These are phyloP conservation scores for Obba rivulosa DNA, from an alignment of 768 basidiomycete species.

Conservation along the genomic window DNA sequence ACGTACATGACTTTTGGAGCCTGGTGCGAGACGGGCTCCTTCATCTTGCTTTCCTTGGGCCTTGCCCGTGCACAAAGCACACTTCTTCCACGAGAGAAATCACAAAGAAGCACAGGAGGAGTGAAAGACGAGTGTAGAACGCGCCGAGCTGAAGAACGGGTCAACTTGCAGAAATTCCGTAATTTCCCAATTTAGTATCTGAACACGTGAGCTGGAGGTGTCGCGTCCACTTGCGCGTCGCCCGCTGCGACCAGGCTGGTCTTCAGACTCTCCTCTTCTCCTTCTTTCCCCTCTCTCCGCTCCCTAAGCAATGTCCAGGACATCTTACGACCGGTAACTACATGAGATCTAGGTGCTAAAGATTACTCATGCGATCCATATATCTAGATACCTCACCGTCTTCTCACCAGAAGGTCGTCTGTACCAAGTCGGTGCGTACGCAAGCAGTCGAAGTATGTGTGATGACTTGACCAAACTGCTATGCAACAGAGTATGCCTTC, in stretches of 20 bases:
- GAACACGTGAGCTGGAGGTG: conserved; percentile 3
- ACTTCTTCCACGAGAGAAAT: not conserved
- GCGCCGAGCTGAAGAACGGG: not conserved
- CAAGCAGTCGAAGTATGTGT: too few relatives aligned
- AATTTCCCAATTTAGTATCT: too few relatives aligned
- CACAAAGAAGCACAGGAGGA: not conserved
- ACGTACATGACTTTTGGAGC: conserved; percentile 80
- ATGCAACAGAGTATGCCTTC: conserved; percentile 92
- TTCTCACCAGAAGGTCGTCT: conserved; percentile 96
- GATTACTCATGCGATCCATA: not conserved
- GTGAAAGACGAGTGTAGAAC: not conserved
- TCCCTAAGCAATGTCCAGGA: conserved; percentile 71
- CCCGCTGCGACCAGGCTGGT: conserved; percentile 31
- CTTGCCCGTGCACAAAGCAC: not conserved
- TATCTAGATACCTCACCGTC: conserved; percentile 81
- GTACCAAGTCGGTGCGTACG: conserved; percentile 90
- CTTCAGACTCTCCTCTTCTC: conserved; percentile 11
- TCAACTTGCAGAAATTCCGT: not conserved
- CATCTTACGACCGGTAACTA: conserved; percentile 83
- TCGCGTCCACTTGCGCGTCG: conserved; percentile 54
- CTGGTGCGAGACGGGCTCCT: conserved; percentile 75
- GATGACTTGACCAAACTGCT: not conserved
- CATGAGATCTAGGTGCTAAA: not conserved
- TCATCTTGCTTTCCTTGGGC: conserved; percentile 40
- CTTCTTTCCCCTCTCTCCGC: conserved; percentile 11